Evolutionary conservation across 768 basidiomycete genomes (phyloP).

Genomic region (Tricholoma sp.): DNA sequence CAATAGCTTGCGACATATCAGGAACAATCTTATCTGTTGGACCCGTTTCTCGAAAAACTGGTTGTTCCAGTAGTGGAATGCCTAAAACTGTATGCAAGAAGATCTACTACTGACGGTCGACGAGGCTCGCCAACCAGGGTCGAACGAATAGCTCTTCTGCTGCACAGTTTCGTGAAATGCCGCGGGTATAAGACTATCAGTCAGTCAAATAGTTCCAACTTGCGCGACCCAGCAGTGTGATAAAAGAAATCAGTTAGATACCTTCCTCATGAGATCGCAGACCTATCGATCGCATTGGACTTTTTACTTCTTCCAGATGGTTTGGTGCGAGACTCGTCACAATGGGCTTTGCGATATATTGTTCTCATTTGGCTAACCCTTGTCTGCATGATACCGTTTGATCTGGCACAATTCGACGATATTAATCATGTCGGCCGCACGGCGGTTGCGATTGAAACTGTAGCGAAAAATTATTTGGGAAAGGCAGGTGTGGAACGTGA

Average conservation of each 20-base stretch:
- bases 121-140: constrained; percentile 35
- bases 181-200: constrained; percentile 90
- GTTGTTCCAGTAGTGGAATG: constrained; percentile 67
- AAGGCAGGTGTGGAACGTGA: constrained; percentile 83
- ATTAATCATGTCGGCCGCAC: constrained; percentile 46
- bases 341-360: constrained; percentile 83
- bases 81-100: constrained; percentile 52
- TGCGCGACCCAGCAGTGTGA: constrained; percentile 8
- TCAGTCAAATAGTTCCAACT: constrained; percentile 34
- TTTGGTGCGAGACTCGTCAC: constrained; percentile 32
- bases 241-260: constrained; percentile 61
- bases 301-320: constrained; percentile 50
- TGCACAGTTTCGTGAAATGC: constrained; percentile 83
- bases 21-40: constrained; percentile 88
- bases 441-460: constrained; percentile 47
- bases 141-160: constrained; percentile 48
- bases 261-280: constrained; percentile 88
- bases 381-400: constrained; percentile 91
- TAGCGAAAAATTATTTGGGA: constrained; percentile 53
- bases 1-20: constrained; percentile 82
- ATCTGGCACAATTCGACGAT: constrained; percentile 81
- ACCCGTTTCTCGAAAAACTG: constrained; percentile 80
- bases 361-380: constrained; percentile 91
- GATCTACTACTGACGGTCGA: constrained; percentile 26
- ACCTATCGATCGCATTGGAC: constrained; percentile 69